These are phyloP conservation scores for Areca catechu DNA, from an alignment of 176 grass and related monocot genomes.

Conservation along the genomic window DNA sequence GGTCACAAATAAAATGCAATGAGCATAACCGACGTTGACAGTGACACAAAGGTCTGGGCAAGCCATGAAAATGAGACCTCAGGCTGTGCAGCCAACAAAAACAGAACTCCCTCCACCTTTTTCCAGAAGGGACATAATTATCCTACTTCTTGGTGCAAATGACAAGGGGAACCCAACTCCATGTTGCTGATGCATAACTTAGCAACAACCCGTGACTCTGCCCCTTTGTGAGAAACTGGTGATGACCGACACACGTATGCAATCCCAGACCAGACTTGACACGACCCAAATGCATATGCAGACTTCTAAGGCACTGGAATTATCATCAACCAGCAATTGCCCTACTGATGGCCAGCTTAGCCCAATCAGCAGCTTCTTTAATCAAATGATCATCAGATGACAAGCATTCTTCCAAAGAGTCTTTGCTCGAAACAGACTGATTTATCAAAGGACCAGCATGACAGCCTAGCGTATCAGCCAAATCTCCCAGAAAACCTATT, in stretches of 20 bases:
- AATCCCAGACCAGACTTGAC: slow-evolving; percentile 17
- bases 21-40: no score
- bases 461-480: slow-evolving; percentile 11
- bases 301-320: slow-evolving; percentile 10
- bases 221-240: slow-evolving; percentile 11
- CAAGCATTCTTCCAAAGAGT: slow-evolving; percentile 15
- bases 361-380: slow-evolving; percentile 16
- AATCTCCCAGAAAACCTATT: slow-evolving; percentile 7
- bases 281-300: slow-evolving; percentile 14
- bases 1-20: no score
- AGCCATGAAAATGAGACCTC: neutral
- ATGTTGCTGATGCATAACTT: slow-evolving; percentile 4
- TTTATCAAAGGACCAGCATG: slow-evolving; percentile 14
- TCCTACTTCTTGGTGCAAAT: neutral
- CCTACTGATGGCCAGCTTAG: slow-evolving; percentile 12
- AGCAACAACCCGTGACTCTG: slow-evolving; percentile 5
- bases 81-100: neutral
- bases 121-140: neutral
- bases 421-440: slow-evolving; percentile 16
- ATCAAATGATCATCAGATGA: slow-evolving; percentile 16
- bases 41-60: no score
- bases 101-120: neutral
- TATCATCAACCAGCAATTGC: neutral
- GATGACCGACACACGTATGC: slow-evolving; percentile 9
- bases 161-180: neutral